Percentiles rank a stretch among this genome's conserved stretches.
These are phyloP conservation scores for Spiraea crenata DNA, from an alignment of 331 rosid species.

Conservation along the genomic window DNA sequence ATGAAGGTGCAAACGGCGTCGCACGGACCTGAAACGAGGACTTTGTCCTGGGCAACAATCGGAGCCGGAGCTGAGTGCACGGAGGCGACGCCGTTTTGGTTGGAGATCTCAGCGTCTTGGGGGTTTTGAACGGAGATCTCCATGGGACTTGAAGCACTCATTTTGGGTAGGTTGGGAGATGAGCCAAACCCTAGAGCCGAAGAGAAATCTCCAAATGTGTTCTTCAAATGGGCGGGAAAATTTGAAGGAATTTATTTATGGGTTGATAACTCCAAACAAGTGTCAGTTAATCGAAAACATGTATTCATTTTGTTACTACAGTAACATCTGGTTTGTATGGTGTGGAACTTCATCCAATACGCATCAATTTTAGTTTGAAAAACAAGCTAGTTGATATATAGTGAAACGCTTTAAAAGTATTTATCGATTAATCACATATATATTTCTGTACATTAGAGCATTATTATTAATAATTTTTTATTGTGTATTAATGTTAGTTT, in stretches of 20 bases:
- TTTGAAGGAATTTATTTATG: neutral
- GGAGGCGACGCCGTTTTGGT: constrained; percentile 40
- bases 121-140: constrained; percentile 49
- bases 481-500: too few relatives aligned
- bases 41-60: constrained; percentile 39
- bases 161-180: constrained; percentile 25
- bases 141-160: constrained; percentile 76
- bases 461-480: too few relatives aligned
- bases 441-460: too few relatives aligned
- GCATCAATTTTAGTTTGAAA: too few relatives aligned
- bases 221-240: constrained; percentile 27
- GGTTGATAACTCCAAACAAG: neutral
- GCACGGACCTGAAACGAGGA: constrained; percentile 63
- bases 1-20: neutral
- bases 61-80: constrained; percentile 35
- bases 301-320: too few relatives aligned
- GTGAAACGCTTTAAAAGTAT: too few relatives aligned
- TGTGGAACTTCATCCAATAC: too few relatives aligned
- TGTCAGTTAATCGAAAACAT: too few relatives aligned
- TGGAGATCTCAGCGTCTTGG: constrained; percentile 24
- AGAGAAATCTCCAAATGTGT: neutral
- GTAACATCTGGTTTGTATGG: too few relatives aligned
- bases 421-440: too few relatives aligned
- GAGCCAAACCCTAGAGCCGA: constrained; percentile 23
- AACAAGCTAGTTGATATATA: too few relatives aligned